phyloP scores from a whole-genome alignment of 352 stramenopile species.

The Pythium monospermum region DNA sequence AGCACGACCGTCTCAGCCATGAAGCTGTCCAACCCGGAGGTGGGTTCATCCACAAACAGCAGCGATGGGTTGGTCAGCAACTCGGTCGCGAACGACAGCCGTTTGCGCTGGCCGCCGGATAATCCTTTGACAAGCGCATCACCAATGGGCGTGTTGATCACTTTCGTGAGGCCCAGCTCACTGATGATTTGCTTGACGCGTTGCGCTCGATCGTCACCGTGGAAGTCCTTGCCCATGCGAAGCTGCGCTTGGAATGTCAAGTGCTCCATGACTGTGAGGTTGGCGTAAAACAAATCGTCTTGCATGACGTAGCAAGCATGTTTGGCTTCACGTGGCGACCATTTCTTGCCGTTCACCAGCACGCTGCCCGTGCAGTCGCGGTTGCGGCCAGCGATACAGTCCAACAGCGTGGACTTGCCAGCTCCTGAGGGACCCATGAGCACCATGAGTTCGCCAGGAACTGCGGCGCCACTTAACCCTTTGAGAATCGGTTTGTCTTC shows the following conservation, averaged over 20 bases:
- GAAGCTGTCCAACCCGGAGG: conserved; percentile 53
- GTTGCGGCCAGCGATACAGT: conserved; percentile 47
- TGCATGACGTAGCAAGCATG: conserved; percentile 81
- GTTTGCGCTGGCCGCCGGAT: conserved; percentile 73
- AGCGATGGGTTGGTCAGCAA: conserved; percentile 76
- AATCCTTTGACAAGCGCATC: conserved; percentile 52
- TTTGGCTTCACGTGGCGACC: conserved; percentile 32
- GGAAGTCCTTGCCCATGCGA: conserved; percentile 44
- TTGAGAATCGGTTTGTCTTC: conserved; percentile 42
- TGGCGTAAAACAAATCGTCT: conserved; percentile 88
- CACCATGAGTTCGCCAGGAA: conserved; percentile 37
- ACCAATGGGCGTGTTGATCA: conserved; percentile 50
- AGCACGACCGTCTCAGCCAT: conserved; percentile 55
- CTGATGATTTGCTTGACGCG: conserved; percentile 59
- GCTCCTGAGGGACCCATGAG: conserved; percentile 59
- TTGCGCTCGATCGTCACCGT: conserved; percentile 25
- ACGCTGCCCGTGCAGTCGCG: conserved; percentile 22
- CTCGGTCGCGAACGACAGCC: conserved; percentile 77
- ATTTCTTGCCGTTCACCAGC: conserved; percentile 35
- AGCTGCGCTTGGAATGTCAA: conserved; percentile 83
- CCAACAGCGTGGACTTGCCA: conserved; percentile 49
- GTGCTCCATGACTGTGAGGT: conserved; percentile 86
- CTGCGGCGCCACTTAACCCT: conserved; percentile 33
- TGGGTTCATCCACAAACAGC: conserved; percentile 86
- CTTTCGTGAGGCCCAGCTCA: conserved; percentile 45